Base-by-base conservation (phyloP, 768 basidiomycete genomes). In the Tulasnella calospora region DNA sequence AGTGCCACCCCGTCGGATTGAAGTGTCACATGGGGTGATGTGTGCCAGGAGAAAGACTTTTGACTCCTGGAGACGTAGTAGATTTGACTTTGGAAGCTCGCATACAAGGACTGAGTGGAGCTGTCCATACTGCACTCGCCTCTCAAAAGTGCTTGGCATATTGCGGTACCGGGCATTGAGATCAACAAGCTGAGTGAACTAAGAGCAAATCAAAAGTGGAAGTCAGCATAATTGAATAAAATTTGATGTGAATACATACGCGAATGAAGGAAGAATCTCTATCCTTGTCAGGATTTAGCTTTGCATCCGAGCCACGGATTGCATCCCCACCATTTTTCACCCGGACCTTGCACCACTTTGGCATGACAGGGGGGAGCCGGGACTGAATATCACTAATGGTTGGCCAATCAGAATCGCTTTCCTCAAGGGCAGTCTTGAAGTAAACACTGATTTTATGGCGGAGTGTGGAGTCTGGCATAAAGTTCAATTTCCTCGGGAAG, bases 301-400 rank as follows among this genome's bases (percentile, higher is more conserved):
- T 67, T 47, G 38, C 78, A 23, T 23, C 27, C 41, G 41, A 40
- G 8, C 38, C 36, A 4, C 77, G 3, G n/a, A 79, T 79, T 13
- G 40, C 36, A 23, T 79, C 78, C 5, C 75, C 75, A 15, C 78
- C 46, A 33, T 61, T 3, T 12, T 33, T 41, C 3, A 76, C 44
- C 33, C 51, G 77, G 12, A 79, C 78, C 46, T 79, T 79, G 17
- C 78, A 40, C 78, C 78, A 79, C 21, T 30, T n/a, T 30, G 78
- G 30, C 46, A 79, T 78, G 8, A 40, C 40, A 44, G 13, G 10
- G 10, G 78, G 78, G 12, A 79, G 74, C 2, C 40, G 13, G 12
- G 15, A 5, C 13, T 27, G 5, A 21, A 77, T 38, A 61, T 44
- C 40, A 3, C 41, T 21, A 5, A 71, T 2, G 5, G 69, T 71